Evolutionary conservation across 331 rosid genomes (phyloP).

Genomic region (Phaseolus coccineus): DNA sequence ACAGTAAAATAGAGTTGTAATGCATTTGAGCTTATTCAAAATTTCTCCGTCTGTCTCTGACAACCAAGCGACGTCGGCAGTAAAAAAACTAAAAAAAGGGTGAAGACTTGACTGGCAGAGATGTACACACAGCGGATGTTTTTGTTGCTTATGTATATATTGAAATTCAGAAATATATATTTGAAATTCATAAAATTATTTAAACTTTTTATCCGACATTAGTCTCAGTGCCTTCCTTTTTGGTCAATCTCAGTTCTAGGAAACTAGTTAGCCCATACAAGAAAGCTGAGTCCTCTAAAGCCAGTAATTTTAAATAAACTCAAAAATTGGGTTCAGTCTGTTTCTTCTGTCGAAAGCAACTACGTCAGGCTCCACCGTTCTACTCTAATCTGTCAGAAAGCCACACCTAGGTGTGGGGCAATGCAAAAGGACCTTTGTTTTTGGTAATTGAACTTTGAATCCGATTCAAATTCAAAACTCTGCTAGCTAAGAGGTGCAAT

Average conservation of each 20-base stretch:
- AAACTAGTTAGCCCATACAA: neutral
- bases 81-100: neutral
- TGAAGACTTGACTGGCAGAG: neutral
- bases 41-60: constrained; percentile 23
- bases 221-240: neutral
- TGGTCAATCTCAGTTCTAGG: neutral
- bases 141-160: too few species aligned
- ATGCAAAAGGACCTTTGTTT: neutral
- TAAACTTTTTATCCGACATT: too few species aligned
- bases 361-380: neutral
- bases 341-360: neutral
- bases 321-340: neutral
- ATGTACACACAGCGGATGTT: neutral
- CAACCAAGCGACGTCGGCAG: neutral
- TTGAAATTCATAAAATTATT: neutral
- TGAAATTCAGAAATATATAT: neutral
- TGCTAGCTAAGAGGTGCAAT: too few species aligned
- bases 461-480: neutral
- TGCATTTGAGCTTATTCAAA: constrained; percentile 27
- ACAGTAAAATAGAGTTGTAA: constrained; percentile 10
- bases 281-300: neutral
- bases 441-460: too few species aligned
- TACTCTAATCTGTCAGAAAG: neutral
- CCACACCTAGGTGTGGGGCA: neutral
- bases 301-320: neutral